Evolutionary conservation across 257 asterid species (phyloP), one percentile per base, ranked within the genome.

Genomic region (Nicotiana undulata): DNA sequence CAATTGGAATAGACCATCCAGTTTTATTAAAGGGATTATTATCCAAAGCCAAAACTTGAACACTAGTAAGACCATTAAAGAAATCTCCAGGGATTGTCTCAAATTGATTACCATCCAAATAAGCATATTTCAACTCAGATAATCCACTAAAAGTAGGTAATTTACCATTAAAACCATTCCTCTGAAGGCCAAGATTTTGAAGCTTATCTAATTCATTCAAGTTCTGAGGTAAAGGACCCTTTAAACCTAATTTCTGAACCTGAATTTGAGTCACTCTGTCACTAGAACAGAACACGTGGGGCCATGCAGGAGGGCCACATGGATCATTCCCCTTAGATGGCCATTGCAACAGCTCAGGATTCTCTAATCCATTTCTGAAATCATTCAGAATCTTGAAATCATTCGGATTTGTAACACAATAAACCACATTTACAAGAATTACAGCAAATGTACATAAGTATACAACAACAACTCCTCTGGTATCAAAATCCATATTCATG

Each of bases 301-400:
- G 91, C 98, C 97, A 94, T 37, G 91, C 75, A 76, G 97, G 98
- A 76, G 97, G 92, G 13, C 94, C 97, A 81, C 98, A 94, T 0
- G 97, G 97, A 81, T 94, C 97, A 56, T 79, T 85, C 28, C 95
- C 96, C 8, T 51, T 79, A 0, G 44, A 59, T 4, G 97, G 98
- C 98, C 98, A 92, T 85, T 89, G 80, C 79, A 94, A 85, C 28
- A 91, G 90, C 88, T 89, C 89, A 4, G 97, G 85, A 74, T 94
- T 91, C 22, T 87, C 85, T 84, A 94, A 76, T 26, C 93, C 92
- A 26, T 89, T 82, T 79, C 89, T 84, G 76, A 94, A 92, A 84
- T 87, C 93, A 65, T 56, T 79, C 86, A 94, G 80, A 85, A 94
- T 86, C 87, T 85, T 85, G 82, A 89, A 88, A 88, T 94, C 98